Conservation (phyloP, 768 basidiomycete genomes). For the Lentinula raphanica region DNA sequence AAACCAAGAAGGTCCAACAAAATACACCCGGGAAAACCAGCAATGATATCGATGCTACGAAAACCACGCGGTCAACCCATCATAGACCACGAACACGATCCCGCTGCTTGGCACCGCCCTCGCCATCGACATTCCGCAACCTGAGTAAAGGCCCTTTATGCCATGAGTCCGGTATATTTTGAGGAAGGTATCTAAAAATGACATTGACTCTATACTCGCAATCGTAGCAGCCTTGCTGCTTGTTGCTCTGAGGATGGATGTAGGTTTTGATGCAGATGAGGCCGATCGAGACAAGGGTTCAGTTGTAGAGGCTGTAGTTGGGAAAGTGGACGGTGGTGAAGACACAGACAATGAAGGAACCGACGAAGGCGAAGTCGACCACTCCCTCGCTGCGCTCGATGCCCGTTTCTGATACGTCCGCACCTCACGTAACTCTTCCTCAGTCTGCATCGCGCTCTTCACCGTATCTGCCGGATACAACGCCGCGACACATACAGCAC, state of each 20-base stretch:
- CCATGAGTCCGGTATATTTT: slow-evolving; percentile 75
- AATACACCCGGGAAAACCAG: neutral
- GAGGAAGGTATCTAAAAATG: slow-evolving; percentile 54
- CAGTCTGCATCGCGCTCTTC: slow-evolving; percentile 88
- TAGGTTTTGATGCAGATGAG: slow-evolving; percentile 12
- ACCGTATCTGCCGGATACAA: slow-evolving; percentile 90
- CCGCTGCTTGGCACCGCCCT: slow-evolving; percentile 82
- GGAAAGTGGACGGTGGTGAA: neutral
- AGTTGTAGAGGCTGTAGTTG: neutral
- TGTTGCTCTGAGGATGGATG: slow-evolving; percentile 17
- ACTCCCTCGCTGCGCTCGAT: slow-evolving; percentile 6
- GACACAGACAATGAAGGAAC: neutral
- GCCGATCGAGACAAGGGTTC: neutral
- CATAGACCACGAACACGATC: slow-evolving; percentile 86
- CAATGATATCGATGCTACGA: neutral
- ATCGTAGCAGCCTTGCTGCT: neutral
- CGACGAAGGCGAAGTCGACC: slow-evolving; percentile 7
- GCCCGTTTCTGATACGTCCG: slow-evolving; percentile 8
- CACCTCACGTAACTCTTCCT: slow-evolving; percentile 66
- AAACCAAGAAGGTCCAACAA: no score
- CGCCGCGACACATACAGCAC: slow-evolving; percentile 71
- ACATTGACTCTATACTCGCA: slow-evolving; percentile 8
- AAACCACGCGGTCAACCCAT: slow-evolving; percentile 41
- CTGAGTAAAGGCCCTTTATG: slow-evolving; percentile 75
- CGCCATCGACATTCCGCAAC: slow-evolving; percentile 83